Evolutionary conservation across 2,329 filamentous ascomycete genomes (phyloP).

Genomic region (Scortechinia acanthostroma): DNA sequence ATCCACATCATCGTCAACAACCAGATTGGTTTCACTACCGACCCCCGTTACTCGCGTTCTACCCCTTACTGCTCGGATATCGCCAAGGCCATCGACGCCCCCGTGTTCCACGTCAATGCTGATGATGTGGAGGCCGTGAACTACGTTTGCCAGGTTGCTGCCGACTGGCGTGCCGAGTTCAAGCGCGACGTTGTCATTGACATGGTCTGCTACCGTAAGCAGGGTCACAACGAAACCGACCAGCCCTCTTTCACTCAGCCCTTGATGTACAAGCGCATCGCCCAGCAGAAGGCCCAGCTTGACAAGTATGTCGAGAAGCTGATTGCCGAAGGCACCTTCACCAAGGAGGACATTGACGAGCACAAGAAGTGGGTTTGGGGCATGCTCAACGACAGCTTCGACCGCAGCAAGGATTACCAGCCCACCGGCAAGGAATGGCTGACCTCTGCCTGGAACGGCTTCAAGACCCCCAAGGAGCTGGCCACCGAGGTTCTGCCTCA

Average conservation of each 20-base stretch:
- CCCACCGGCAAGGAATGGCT: conserved; percentile 96
- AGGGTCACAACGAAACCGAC: conserved; percentile 98
- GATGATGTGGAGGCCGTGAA: conserved; percentile 98
- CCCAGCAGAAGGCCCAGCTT: conserved; percentile 74
- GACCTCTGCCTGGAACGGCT: conserved; percentile 97
- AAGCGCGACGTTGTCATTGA: conserved; percentile 97
- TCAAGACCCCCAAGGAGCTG: conserved; percentile 97
- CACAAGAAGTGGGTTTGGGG: conserved; percentile 99
- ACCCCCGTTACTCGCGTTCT: conserved; percentile 92
- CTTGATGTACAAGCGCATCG: conserved; percentile 98
- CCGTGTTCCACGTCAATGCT: conserved; percentile 97
- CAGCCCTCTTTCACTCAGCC: conserved; percentile 99
- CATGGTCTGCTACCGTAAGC: conserved; percentile 96
- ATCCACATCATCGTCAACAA: conserved; percentile 98
- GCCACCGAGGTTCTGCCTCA: conserved; percentile 91
- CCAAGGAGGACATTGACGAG: conserved; percentile 94
- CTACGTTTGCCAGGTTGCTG: conserved; percentile 92
- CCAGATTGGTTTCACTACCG: conserved; percentile 99
- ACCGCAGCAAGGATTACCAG: conserved; percentile 94
- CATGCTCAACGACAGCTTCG: conserved; percentile 96
- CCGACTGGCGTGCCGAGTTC: conserved; percentile 97
- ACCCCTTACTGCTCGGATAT: conserved; percentile 99
- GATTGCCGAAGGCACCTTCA: conserved; percentile 86
- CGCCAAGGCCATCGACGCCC: conserved; percentile 95
- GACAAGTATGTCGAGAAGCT: conserved; percentile 90